phyloP scores from a whole-genome alignment of 2,329 filamentous ascomycete genomes.

The Aspergillus vadensis region DNA sequence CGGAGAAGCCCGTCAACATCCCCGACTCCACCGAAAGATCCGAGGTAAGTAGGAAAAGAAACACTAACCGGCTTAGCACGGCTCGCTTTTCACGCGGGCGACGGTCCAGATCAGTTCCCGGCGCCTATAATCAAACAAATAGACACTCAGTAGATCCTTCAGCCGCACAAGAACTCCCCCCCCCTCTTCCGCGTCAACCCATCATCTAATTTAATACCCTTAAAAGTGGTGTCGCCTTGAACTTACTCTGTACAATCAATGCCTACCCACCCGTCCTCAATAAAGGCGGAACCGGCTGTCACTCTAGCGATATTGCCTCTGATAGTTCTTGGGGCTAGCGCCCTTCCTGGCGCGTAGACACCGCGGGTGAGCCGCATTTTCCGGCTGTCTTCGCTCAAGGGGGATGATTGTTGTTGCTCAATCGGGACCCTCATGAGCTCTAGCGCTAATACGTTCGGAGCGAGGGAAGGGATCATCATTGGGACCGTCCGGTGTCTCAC shows the following conservation, averaged over 20 bases:
- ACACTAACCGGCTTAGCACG: neutral
- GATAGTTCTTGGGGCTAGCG: conserved; percentile 5
- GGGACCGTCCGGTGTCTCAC: conserved; percentile 20
- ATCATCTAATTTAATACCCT: neutral
- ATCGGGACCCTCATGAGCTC: conserved; percentile 8
- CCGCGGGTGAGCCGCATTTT: conserved; percentile 10
- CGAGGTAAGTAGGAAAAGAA: conserved; percentile 4
- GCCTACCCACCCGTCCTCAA: neutral
- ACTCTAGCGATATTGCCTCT: neutral
- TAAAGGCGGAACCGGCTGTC: neutral
- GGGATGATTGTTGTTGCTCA: conserved; percentile 3
- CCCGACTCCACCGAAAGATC: conserved; percentile 12
- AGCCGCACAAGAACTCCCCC: conserved; percentile 8
- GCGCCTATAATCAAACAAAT: conserved; percentile 10
- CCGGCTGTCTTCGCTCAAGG: neutral
- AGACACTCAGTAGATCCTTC: neutral
- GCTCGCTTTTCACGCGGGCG: conserved; percentile 2
- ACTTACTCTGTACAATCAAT: too few species aligned
- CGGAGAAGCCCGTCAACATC: conserved; percentile 5
- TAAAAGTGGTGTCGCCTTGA: neutral
- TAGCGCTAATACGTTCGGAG: conserved; percentile 1
- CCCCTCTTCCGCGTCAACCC: neutral
- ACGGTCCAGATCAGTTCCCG: conserved; percentile 2
- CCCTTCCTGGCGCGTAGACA: conserved; percentile 2
- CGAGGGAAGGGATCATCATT: conserved; percentile 9